A percentile compares a stretch with the other conserved stretches of the same genome.
phyloP scores from a whole-genome alignment of 306 rosid genomes.

The Luffa aegyptiaca region DNA sequence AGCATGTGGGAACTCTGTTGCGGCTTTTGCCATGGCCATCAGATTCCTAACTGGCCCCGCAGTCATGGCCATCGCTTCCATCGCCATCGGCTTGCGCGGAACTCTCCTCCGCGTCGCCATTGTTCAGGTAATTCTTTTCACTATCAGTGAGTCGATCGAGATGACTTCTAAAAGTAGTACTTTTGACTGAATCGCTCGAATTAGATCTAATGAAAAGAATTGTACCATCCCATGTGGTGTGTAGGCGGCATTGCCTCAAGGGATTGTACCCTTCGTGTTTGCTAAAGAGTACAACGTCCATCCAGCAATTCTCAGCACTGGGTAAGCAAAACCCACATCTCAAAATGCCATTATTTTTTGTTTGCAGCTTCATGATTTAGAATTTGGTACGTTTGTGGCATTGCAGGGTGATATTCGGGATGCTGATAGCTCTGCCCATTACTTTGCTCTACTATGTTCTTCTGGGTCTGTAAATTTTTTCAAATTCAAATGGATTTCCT shows the following conservation, averaged over 20 bases:
- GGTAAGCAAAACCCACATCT: conserved; percentile 27
- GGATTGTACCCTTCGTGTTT: conserved; percentile 94
- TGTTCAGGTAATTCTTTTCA: conserved; percentile 60
- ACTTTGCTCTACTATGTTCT: conserved; percentile 35
- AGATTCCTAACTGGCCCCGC: conserved; percentile 97
- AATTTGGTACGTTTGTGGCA: not conserved
- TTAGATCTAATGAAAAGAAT: not conserved
- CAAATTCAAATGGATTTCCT: not conserved
- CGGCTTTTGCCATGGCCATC: conserved; percentile 83
- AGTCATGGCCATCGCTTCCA: conserved; percentile 91
- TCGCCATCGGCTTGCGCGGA: conserved; percentile 89
- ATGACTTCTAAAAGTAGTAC: not conserved
- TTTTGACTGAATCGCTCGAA: no score
- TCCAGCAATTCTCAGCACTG: conserved; percentile 92
- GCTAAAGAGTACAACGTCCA: conserved; percentile 97
- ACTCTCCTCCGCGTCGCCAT: conserved; percentile 82
- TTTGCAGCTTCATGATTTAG: not conserved
- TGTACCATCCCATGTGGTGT: not conserved
- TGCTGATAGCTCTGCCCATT: conserved; percentile 39
- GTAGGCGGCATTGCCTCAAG: conserved; percentile 98
- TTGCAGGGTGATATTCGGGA: conserved; percentile 41
- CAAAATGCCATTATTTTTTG: not conserved
- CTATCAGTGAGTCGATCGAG: not conserved
- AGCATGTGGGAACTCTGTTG: conserved; percentile 96
- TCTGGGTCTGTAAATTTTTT: conserved; percentile 25